These are phyloP conservation scores for Acacia concinna DNA, from an alignment of 331 rosid species.

Conservation along the genomic window DNA sequence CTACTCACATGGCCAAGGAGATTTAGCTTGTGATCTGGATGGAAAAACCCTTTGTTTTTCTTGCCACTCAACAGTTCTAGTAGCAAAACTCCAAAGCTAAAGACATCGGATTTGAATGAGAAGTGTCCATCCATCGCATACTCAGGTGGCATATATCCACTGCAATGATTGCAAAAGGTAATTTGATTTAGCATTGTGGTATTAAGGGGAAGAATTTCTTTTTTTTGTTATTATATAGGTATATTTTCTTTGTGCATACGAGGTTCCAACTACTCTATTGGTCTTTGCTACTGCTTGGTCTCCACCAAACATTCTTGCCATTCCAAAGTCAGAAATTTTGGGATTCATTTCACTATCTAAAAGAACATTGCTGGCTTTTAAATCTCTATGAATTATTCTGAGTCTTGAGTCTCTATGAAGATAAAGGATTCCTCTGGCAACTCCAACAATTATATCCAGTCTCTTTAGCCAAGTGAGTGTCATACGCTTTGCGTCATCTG, in stretches of 20 bases:
- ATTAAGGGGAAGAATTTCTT: background rate
- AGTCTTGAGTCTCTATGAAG: constrained; percentile 51
- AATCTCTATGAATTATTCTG: constrained; percentile 47
- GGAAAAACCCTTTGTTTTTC: constrained; percentile 54
- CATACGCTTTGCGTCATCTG: constrained; percentile 28
- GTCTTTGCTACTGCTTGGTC: constrained; percentile 43
- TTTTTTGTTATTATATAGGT: background rate
- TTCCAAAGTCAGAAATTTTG: constrained; percentile 53
- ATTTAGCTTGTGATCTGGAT: constrained; percentile 57
- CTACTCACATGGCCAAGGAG: constrained; percentile 60
- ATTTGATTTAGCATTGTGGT: constrained; percentile 1
- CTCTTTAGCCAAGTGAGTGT: constrained; percentile 40
- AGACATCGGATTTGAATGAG: constrained; percentile 57
- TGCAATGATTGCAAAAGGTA: constrained; percentile 25
- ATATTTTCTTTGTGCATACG: constrained; percentile 31
- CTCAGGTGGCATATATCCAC: constrained; percentile 63
- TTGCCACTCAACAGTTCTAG: constrained; percentile 59
- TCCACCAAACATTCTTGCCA: constrained; percentile 32
- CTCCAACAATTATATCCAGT: constrained; percentile 41
- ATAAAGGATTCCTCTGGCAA: constrained; percentile 46
- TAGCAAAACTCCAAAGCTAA: constrained; percentile 59
- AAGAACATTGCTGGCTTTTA: constrained; percentile 45
- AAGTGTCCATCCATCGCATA: constrained; percentile 54
- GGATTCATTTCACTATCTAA: constrained; percentile 42
- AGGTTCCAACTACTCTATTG: constrained; percentile 41